Conservation (phyloP, 371 early-diverging fungal species). For the Mycotypha africana region DNA sequence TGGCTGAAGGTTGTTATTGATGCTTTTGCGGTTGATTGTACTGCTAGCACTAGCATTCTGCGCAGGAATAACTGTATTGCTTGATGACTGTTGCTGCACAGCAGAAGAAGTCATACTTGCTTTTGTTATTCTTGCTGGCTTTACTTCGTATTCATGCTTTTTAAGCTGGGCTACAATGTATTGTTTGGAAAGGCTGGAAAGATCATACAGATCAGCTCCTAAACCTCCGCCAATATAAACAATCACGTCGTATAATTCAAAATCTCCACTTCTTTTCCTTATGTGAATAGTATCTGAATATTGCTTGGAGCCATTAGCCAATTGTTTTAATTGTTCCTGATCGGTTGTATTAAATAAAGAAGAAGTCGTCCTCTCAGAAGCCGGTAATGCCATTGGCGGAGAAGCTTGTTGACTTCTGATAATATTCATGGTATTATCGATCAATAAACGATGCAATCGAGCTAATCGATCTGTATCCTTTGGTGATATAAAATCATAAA, state of each 20-base stretch:
- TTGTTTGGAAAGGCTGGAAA: constrained; percentile 19
- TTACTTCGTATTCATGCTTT: constrained; percentile 11
- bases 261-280: constrained; percentile 44
- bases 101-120: background rate
- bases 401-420: constrained; percentile 11
- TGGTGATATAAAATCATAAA: constrained; percentile 47
- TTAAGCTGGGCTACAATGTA: constrained; percentile 33
- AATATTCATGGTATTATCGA: constrained; percentile 41
- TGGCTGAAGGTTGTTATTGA: no score
- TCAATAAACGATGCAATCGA: constrained; percentile 32
- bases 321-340: constrained; percentile 19
- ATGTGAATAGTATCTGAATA: constrained; percentile 50
- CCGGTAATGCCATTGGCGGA: constrained; percentile 17
- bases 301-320: constrained; percentile 33
- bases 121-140: background rate
- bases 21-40: no score
- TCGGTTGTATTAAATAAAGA: constrained; percentile 31
- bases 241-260: constrained; percentile 39
- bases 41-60: no score
- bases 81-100: background rate
- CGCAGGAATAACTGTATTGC: background rate
- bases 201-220: constrained; percentile 44
- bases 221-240: constrained; percentile 58
- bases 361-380: constrained; percentile 44
- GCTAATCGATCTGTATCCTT: constrained; percentile 41